phyloP scores from a whole-genome alignment of 805 yeast genomes.

The Dipodascus geniculatus region DNA sequence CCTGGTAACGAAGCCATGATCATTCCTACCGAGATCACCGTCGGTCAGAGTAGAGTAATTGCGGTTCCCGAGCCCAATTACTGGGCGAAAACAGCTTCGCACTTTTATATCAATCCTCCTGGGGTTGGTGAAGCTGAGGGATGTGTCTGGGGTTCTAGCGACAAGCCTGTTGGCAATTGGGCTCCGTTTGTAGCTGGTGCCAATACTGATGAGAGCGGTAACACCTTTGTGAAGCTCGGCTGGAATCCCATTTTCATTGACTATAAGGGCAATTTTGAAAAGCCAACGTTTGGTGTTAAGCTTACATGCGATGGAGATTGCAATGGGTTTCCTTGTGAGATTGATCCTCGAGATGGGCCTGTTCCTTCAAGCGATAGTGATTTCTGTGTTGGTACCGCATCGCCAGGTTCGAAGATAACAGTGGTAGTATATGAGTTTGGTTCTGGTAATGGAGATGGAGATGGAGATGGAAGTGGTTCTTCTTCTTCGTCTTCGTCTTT shows the following conservation, averaged over 20 bases:
- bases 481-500: background rate
- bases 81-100: constrained; percentile 82
- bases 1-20: constrained; percentile 95
- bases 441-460: background rate
- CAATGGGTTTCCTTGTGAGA: constrained; percentile 68
- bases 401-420: constrained; percentile 47
- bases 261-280: constrained; percentile 36
- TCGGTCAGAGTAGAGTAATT: constrained; percentile 35
- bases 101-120: constrained; percentile 74
- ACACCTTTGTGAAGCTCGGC: constrained; percentile 74
- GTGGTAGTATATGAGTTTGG: constrained; percentile 52
- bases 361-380: constrained; percentile 58
- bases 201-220: constrained; percentile 57
- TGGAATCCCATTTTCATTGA: constrained; percentile 85
- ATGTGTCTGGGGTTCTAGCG: constrained; percentile 71
- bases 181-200: constrained; percentile 90
- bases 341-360: constrained; percentile 51
- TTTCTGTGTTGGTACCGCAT: constrained; percentile 79
- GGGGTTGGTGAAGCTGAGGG: constrained; percentile 68
- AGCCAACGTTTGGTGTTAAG: constrained; percentile 61
- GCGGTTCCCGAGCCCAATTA: constrained; percentile 75
- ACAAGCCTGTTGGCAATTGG: constrained; percentile 77
- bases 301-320: constrained; percentile 66
- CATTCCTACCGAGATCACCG: constrained; percentile 64
- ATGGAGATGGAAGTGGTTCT: background rate